phyloP scores from a whole-genome alignment of 345 rosid species.

The Corymbia maculata region DNA sequence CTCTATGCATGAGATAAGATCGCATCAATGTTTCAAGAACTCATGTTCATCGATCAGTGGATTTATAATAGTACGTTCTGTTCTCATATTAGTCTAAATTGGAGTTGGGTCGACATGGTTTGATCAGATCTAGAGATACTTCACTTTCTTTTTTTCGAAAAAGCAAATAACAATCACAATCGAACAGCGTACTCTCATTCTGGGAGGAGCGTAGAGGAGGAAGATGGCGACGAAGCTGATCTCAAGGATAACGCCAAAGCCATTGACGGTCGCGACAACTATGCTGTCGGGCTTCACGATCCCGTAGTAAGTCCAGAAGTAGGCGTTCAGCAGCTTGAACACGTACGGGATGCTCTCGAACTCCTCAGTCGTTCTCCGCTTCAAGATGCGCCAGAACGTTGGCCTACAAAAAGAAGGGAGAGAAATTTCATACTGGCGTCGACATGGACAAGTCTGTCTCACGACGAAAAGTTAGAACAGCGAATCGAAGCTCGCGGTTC shows the following conservation, averaged over 20 bases:
- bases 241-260: slow-evolving; percentile 55
- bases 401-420: slow-evolving; percentile 16
- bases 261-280: slow-evolving; percentile 73
- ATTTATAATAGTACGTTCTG: background rate
- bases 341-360: slow-evolving; percentile 65
- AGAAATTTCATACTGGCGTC: background rate
- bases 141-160: background rate
- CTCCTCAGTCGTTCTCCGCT: slow-evolving; percentile 63
- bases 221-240: slow-evolving; percentile 40
- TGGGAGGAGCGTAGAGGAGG: slow-evolving; percentile 46
- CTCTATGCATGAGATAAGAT: background rate
- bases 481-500: background rate
- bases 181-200: slow-evolving; percentile 24
- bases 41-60: background rate
- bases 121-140: background rate
- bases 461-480: background rate
- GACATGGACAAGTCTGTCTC: background rate
- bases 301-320: slow-evolving; percentile 71
- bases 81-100: background rate
- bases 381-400: slow-evolving; percentile 62
- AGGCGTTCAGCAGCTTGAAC: slow-evolving; percentile 51
- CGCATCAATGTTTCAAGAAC: background rate
- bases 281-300: slow-evolving; percentile 52
- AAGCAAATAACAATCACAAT: background rate
- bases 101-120: background rate